These are phyloP conservation scores for Moelleriella libera DNA, from an alignment of 2,329 filamentous ascomycete species.

Conservation along the genomic window DNA sequence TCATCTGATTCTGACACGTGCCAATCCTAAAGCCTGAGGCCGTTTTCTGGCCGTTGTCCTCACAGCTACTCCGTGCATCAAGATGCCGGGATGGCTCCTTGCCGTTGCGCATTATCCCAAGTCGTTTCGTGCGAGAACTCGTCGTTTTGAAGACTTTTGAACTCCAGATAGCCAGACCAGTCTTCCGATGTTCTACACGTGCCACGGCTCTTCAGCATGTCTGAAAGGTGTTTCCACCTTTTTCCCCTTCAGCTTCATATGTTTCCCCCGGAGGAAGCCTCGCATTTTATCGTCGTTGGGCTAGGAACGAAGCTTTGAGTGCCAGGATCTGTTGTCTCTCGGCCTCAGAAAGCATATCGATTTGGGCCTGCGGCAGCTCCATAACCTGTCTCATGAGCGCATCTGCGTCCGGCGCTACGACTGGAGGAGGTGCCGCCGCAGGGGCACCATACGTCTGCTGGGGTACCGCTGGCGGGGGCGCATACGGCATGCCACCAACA, in stretches of 20 bases:
- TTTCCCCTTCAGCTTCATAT: neutral
- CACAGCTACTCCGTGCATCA: no score
- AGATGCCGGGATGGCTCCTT: no score
- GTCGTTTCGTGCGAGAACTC: no score
- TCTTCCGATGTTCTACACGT: no score
- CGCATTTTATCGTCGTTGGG: conserved; percentile 17
- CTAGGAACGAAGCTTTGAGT: conserved; percentile 50
- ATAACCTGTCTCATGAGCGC: conserved; percentile 71
- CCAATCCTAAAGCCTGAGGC: no score
- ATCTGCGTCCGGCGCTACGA: conserved; percentile 42
- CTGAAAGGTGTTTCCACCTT: neutral
- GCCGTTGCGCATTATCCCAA: no score
- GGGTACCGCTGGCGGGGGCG: conserved; percentile 20
- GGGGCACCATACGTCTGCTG: conserved; percentile 21
- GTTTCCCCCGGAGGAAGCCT: no score
- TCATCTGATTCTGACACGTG: no score
- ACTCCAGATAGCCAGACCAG: no score
- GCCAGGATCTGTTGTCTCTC: conserved; percentile 70
- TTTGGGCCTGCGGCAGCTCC: conserved; percentile 63
- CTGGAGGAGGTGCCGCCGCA: conserved; percentile 15
- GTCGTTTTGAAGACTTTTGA: no score
- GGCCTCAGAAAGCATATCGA: conserved; percentile 62
- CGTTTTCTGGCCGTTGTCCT: no score
- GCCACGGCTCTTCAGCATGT: neutral
- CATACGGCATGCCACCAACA: conserved; percentile 28